These are phyloP conservation scores for Daldinia loculata DNA, from an alignment of 495 filamentous ascomycete genomes.

Conservation along the genomic window DNA sequence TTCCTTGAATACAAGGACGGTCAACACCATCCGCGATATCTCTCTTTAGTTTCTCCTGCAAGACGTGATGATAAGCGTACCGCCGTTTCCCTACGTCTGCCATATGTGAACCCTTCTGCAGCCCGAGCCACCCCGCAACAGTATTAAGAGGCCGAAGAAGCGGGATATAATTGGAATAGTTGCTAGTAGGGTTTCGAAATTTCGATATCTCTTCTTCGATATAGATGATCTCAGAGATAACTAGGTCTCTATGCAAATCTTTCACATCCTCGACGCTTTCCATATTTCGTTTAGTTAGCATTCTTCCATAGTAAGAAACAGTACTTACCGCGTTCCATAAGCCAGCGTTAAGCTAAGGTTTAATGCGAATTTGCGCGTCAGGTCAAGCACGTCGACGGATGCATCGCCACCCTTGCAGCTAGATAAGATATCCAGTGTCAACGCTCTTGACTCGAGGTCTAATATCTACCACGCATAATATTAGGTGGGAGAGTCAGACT, in stretches of 20 bases:
- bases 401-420: slow-evolving; percentile 64
- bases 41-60: slow-evolving; percentile 69
- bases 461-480: slow-evolving; percentile 55
- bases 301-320: neutral
- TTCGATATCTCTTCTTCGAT: slow-evolving; percentile 72
- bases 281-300: neutral
- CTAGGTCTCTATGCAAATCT: slow-evolving; percentile 58
- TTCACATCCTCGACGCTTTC: slow-evolving; percentile 61
- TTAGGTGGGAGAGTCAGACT: neutral
- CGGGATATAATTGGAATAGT: slow-evolving; percentile 76
- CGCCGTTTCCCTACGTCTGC: slow-evolving; percentile 63
- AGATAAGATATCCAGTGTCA: slow-evolving; percentile 70
- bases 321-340: slow-evolving; percentile 63
- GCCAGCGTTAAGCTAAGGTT: slow-evolving; percentile 73
- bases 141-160: slow-evolving; percentile 65
- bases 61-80: slow-evolving; percentile 65
- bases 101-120: slow-evolving; percentile 53
- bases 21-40: slow-evolving; percentile 69
- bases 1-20: slow-evolving; percentile 75
- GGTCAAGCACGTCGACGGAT: slow-evolving; percentile 69
- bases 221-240: slow-evolving; percentile 69
- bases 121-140: slow-evolving; percentile 26
- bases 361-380: slow-evolving; percentile 73
- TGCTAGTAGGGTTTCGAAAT: slow-evolving; percentile 73
- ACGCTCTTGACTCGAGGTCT: slow-evolving; percentile 70